Base-by-base conservation (phyloP, 371 early-diverging fungal genomes). In the Nematocida minor region DNA sequence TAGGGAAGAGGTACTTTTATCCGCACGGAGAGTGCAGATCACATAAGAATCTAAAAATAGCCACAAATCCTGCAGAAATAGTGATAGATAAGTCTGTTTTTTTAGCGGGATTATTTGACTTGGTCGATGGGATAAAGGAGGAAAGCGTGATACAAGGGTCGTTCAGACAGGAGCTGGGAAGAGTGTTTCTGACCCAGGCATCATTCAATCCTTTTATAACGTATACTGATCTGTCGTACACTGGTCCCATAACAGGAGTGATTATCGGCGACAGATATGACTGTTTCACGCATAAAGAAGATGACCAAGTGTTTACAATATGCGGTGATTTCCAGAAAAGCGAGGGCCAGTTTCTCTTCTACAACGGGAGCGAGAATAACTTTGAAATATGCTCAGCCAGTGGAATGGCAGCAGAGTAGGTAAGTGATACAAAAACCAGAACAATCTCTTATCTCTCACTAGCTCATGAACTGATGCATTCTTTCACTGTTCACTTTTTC, bases 341-440 rank as follows among this genome's bases (percentile, higher is more conserved):
- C 29, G 46, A 64, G 16, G 77, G 63, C 18, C 77, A 74, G 63
- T 74, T 74, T 55, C 63, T 74, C n/a, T 74, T 74, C 32, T 74
- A 49, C 53, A 41, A 51, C 38, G 66, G 47, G 36, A 4, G 22
- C 7, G 46, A 44, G 38, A 27, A 31, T 6, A 31, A 9, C 20
- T 70, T 74, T 51, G 77, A 74, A 32, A 64, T 64, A 20, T 62
- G 68, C 34, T 40, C 68, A 4, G 9, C 31, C 0, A 22, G 57
- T 6, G 57, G 27, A 16, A 11, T 57, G 34, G 7, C 57, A 9
- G 27, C 57, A 29, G 57, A 57, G 38, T 57, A 38, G 36, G 27
- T 9, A 16, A 1, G 53, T 11, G 25, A 22, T 29, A 16, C 2
- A 54, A 11, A 22, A 22, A 29, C 22, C 6, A 14, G 7, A 6